Evolutionary conservation across 495 filamentous ascomycete genomes (phyloP), one percentile per base, ranked within the genome.

Genomic region (Penicillium desertorum): DNA sequence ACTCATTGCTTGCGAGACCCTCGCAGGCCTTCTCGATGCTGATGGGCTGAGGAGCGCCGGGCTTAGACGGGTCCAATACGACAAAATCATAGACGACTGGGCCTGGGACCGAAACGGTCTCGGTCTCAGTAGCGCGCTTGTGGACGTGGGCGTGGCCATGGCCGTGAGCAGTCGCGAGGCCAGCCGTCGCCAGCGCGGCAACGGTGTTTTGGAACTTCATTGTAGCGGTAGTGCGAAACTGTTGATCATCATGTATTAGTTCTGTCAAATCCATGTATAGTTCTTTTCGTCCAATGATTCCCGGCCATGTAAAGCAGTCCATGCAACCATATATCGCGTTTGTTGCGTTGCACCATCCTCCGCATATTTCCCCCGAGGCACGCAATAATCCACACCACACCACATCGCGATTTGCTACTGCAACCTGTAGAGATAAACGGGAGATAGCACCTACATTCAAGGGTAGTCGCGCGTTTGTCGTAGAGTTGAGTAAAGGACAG

Each of bases 31-130:
- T 74, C 3, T 75, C 67, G 37, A 72, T 65, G 45, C 71, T 68
- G 59, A 92, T 76, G 23, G 64, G 43, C 61, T 84, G 50, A 55
- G 62, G 41, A 5, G 42, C 10, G 16, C 53, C 59, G 23, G 42
- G 5, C 3, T 64, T 55, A 19, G 50, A 42, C 25, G 59, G 54
- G 37, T 66, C 55, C 43, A 62, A 10, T 11, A 81, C 83, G 50
- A 86, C 78, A 37, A 88, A 68, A 59, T 84, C 74, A 63, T 86
- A 90, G 51, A 81, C 76, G 51, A 80, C 76, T 16, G 83, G 78
- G 41, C 80, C 83, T 32, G 84, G 70, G n/a, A 75, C 83, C 42
- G 72, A 70, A 42, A 77, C 69, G n/a, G 69, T 69, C 51, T 77
- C 65, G 39, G 71, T 63, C 27, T 75, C 67, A 19, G 70, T 62